Percentiles rank a stretch among this genome's conserved stretches.
Conservation (phyloP, 2,329 filamentous ascomycete genomes). For the Pseudodiploospora longispora region DNA sequence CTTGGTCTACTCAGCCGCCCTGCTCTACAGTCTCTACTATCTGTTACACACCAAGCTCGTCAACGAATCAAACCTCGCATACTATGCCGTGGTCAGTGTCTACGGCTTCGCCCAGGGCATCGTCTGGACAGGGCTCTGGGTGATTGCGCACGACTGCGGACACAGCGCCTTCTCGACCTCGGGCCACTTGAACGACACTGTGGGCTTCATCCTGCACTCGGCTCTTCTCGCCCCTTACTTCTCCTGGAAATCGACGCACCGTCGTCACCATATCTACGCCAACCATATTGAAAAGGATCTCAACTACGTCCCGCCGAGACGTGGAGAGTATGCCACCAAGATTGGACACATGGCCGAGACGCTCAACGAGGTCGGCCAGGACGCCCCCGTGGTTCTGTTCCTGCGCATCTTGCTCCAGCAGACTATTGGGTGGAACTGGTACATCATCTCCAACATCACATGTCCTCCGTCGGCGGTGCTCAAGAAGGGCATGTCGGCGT, state of each 20-base stretch:
- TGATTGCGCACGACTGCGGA: conserved; percentile 13
- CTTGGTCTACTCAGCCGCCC: not conserved
- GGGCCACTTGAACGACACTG: conserved; percentile 8
- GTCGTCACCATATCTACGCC: not conserved
- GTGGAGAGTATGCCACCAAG: not conserved
- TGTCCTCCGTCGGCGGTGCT: conserved; percentile 1
- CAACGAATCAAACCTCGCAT: not conserved
- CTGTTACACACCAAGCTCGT: not conserved
- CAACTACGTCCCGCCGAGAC: not conserved
- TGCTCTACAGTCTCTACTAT: not conserved
- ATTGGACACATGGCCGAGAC: not conserved
- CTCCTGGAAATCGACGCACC: conserved; percentile 8
- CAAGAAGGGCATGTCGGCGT: conserved; percentile 13
- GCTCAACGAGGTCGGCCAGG: not conserved
- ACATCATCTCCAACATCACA: conserved; percentile 53
- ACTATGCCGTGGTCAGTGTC: not conserved
- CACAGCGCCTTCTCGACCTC: conserved; percentile 9
- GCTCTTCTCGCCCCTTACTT: conserved; percentile 16
- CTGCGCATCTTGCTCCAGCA: not conserved
- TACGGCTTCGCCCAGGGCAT: not conserved
- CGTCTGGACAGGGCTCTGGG: conserved; percentile 5
- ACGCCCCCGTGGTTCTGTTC: not conserved
- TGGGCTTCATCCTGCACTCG: conserved; percentile 17
- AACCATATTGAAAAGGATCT: not conserved
- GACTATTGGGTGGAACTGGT: conserved; percentile 24